Evolutionary conservation across 2,329 filamentous ascomycete genomes (phyloP).

Genomic region (Trichoderma afroharzianum): DNA sequence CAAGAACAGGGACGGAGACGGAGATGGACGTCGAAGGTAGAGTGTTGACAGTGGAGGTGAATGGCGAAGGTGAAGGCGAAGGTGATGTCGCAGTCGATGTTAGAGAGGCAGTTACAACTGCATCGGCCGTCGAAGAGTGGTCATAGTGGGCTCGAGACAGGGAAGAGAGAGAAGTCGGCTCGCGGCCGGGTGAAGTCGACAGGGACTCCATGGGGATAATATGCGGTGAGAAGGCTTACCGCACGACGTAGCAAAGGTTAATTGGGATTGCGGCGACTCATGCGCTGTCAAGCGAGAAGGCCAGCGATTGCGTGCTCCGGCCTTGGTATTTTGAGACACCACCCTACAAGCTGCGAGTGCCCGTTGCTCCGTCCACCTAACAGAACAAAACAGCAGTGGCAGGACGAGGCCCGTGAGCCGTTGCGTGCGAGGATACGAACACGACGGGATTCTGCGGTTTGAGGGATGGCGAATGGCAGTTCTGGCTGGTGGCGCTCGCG

Average conservation of each 20-base stretch:
- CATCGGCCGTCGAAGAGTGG: background rate
- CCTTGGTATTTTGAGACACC: conserved; percentile 15
- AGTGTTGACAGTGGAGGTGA: conserved; percentile 2
- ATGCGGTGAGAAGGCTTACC: conserved; percentile 15
- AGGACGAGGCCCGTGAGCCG: background rate
- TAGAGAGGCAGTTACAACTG: background rate
- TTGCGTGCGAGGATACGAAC: conserved; percentile 1
- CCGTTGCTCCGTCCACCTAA: background rate
- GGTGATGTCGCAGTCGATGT: conserved; percentile 3
- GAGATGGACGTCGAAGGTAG: background rate
- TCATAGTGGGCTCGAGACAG: conserved; percentile 11
- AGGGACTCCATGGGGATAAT: conserved; percentile 19
- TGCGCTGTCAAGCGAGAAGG: conserved; percentile 2
- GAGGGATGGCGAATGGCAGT: background rate
- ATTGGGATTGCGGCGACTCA: conserved; percentile 15
- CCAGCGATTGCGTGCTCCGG: conserved; percentile 19
- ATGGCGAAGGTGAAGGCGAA: background rate
- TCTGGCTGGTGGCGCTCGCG: background rate
- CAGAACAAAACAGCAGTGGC: background rate
- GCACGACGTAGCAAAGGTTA: conserved; percentile 15
- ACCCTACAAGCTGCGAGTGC: conserved; percentile 6
- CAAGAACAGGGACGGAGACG: background rate
- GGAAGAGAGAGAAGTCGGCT: conserved; percentile 9
- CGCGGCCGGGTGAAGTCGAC: conserved; percentile 8
- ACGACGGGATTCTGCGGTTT: background rate